These are phyloP conservation scores for Pichia occidentalis DNA, from an alignment of 805 yeast genomes.

Conservation along the genomic window DNA sequence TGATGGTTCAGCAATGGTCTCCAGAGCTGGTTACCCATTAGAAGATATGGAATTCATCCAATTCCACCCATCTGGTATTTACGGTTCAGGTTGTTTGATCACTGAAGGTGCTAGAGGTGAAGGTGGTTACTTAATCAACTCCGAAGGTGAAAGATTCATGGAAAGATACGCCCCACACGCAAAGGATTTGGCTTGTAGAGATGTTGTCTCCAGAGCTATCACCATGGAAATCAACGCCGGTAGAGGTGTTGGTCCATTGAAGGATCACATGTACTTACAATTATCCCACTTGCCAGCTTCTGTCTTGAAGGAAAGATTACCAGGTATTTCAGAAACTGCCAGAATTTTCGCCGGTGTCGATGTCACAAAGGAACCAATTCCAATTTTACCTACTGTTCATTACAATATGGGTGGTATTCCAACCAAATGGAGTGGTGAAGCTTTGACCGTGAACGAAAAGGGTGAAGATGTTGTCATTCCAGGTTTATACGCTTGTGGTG, in stretches of 20 bases:
- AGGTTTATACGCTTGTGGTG: slow-evolving; percentile 97
- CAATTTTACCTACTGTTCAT: slow-evolving; percentile 96
- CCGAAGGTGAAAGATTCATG: slow-evolving; percentile 99
- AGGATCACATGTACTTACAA: slow-evolving; percentile 94
- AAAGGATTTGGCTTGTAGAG: slow-evolving; percentile 97
- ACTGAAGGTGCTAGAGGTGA: slow-evolving; percentile 99
- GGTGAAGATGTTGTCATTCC: slow-evolving; percentile 91
- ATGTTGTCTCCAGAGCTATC: slow-evolving; percentile 96
- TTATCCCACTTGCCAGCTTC: slow-evolving; percentile 88
- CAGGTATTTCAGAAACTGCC: slow-evolving; percentile 99
- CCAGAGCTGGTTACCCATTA: slow-evolving; percentile 96
- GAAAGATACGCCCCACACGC: slow-evolving; percentile 99
- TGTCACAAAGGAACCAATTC: slow-evolving; percentile 98
- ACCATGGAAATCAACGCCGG: slow-evolving; percentile 98
- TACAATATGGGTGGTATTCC: slow-evolving; percentile 99
- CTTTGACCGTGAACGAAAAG: slow-evolving; percentile 66
- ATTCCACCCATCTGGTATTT: slow-evolving; percentile 99
- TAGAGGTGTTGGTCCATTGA: slow-evolving; percentile 96
- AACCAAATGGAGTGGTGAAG: slow-evolving; percentile 97
- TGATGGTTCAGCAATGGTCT: slow-evolving; percentile 97
- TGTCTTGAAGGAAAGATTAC: slow-evolving; percentile 90
- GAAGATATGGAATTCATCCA: slow-evolving; percentile 97
- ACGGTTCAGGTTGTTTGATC: slow-evolving; percentile 97
- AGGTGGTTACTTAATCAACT: slow-evolving; percentile 94
- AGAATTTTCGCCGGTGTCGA: slow-evolving; percentile 98